Base-by-base conservation (phyloP, 1,284 basidiomycete genomes). In the Boletellus sp. region DNA sequence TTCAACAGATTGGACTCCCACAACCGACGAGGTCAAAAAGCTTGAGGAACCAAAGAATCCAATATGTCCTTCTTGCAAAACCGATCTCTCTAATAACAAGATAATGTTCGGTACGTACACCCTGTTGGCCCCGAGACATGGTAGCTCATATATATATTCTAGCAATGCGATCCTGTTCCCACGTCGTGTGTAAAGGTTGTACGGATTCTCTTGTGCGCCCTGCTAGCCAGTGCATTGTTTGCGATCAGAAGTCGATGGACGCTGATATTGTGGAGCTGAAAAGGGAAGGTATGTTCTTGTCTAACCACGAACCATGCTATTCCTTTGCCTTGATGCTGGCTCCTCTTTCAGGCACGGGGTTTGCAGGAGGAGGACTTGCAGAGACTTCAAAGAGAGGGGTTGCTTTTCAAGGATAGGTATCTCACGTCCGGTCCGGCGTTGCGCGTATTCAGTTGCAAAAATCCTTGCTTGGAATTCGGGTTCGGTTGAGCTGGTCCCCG, bases 41-140 rank as follows among this genome's bases (percentile, higher is more conserved):
- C 71, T 72, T 45, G 81, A 80, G 33, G 81, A 83, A 6, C 67
- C 76, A 37, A 61, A 58, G 46, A 76, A 80, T 51, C 78, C 88
- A 2, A 88, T 92, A 65, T 97, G 93, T 60, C 92, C 92, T 1
- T 89, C 88, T 18, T 97, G 95, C 72, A 91, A 93, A 65, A 90
- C 89, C 67, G 77, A 77, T 39, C 72, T 97, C 35, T 91, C 89
- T 1, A 96, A 95, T 64, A 88, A 81, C 52, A 77, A 79, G 18
- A 73, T 86, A 8, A 76, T 87, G 64, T 81, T 82, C 67, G 58
- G 88, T 95, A 63, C 59, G 91, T 75, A 48, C 58, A 2, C 30
- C 7, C 5, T 28, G 36, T 50, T 18, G 8, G 22, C 28, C 10
- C 44, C 19, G 26, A 33, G 24, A 26, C 26, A 19, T 45, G 16